These are phyloP conservation scores for Candida germanica DNA, from an alignment of 805 yeast species.

Conservation along the genomic window DNA sequence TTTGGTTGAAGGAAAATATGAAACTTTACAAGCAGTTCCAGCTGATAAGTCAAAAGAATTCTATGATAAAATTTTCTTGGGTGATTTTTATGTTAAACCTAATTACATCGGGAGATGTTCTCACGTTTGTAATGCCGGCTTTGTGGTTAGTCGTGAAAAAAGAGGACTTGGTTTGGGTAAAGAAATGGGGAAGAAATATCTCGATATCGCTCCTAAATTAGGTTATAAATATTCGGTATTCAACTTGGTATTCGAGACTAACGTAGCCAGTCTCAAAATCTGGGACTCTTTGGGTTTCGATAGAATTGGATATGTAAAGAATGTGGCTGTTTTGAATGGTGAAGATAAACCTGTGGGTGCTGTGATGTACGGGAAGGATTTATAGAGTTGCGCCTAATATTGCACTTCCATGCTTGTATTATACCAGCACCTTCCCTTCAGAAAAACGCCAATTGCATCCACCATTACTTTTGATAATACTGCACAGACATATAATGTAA, in stretches of 20 bases:
- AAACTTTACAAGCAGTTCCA: slow-evolving; percentile 13
- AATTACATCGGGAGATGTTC: slow-evolving; percentile 83
- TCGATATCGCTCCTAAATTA: slow-evolving; percentile 69
- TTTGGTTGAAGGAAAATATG: slow-evolving; percentile 41
- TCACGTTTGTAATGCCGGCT: slow-evolving; percentile 87
- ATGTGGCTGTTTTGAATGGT: slow-evolving; percentile 74
- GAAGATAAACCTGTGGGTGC: slow-evolving; percentile 68
- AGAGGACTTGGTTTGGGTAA: slow-evolving; percentile 73
- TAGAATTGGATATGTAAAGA: slow-evolving; percentile 68
- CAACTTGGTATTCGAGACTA: slow-evolving; percentile 82
- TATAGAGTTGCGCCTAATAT: slow-evolving; percentile 21
- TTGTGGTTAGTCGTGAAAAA: slow-evolving; percentile 55
- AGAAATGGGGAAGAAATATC: slow-evolving; percentile 63
- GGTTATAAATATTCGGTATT: slow-evolving; percentile 84
- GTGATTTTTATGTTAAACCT: slow-evolving; percentile 80
- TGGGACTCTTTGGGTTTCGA: slow-evolving; percentile 88
- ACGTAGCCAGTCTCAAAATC: slow-evolving; percentile 66
- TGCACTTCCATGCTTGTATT: slow-evolving; percentile 34
- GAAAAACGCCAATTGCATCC: slow-evolving; percentile 50
- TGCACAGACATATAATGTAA: slow-evolving; percentile 47
- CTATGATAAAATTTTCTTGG: slow-evolving; percentile 55
- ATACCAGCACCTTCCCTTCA: slow-evolving; percentile 55
- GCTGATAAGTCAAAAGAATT: slow-evolving; percentile 24
- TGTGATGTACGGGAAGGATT: slow-evolving; percentile 66
- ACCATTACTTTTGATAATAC: slow-evolving; percentile 48